Evolutionary conservation across 495 filamentous ascomycete species (phyloP), one percentile per base, ranked within the genome.

Genomic region (Penicillium coprophilum): DNA sequence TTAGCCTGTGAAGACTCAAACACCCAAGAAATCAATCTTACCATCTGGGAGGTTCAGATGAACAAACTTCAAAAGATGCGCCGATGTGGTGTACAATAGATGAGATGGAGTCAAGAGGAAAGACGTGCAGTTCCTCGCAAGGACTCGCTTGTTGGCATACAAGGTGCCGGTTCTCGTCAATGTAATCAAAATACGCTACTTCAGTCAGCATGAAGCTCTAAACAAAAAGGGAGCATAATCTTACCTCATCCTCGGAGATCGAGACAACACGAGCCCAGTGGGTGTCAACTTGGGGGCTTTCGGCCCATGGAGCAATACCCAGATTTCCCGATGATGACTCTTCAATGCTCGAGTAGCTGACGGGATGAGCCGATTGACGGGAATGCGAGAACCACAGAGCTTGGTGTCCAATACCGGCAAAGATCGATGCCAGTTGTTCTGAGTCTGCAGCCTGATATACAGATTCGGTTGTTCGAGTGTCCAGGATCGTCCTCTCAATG

Each of bases 1-100:
- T 65, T 28, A 60, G 39, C 61, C 32, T 45, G 28, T 38, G 34
- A 9, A 46, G 19, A 56, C 12, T 31, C 27, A 13, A 3, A 13
- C 11, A 8, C 0, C 13, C 8, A 4, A 7, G 8, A 27, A 44
- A 31, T 15, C 17, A 1, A 27, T 73, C 75, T 65, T 77, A 90
- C 89, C 85, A 65, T 89, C 74, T n/a, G 76, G 74, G 41, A 72
- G 71, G 11, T 80, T 80, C 24, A 97, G 65, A 71, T 98, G 94
- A 17, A 96, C 85, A 68, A 97, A 97, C 68, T 97, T 98, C 53
- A 97, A 71, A 15, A 96, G 77, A 70, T 97, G 92, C 56, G 90
- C 88, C 46, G 85, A 91, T 2, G 93, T 97, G 19, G 94, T 97
- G 67, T 90, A 92, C 46, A 97, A 83, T 17, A 98, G 74, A 78